phyloP scores from a whole-genome alignment of 179 eudicot genomes.

The Nepenthes alata region DNA sequence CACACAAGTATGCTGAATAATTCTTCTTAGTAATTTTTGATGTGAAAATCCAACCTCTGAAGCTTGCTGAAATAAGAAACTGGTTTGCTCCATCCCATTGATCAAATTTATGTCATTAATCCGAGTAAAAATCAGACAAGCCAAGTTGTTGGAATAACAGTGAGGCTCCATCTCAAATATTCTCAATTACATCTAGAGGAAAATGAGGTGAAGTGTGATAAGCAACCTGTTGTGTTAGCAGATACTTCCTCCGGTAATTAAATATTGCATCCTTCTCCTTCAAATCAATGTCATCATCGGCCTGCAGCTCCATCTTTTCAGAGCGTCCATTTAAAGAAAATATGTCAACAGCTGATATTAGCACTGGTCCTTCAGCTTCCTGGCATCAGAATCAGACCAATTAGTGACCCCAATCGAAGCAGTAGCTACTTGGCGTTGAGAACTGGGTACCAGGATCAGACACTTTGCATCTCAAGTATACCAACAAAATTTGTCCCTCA shows the following conservation, averaged over 20 bases:
- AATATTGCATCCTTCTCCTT: slow-evolving; percentile 21
- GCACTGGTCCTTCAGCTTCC: too few species aligned
- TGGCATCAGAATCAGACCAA: too few species aligned
- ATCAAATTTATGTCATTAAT: slow-evolving; percentile 16
- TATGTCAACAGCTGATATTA: too few species aligned
- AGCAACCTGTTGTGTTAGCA: slow-evolving; percentile 89
- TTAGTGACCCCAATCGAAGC: too few species aligned
- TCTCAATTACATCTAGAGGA: slow-evolving; percentile 10
- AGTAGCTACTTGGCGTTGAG: too few species aligned
- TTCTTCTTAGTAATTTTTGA: slow-evolving; percentile 57
- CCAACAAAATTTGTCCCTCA: too few species aligned
- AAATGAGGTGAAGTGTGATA: slow-evolving; percentile 79
- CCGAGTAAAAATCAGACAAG: neutral
- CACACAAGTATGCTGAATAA: slow-evolving; percentile 62
- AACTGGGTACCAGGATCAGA: too few species aligned
- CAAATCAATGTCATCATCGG: slow-evolving; percentile 2
- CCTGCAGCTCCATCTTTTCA: too few species aligned
- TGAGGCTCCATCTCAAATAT: slow-evolving; percentile 66
- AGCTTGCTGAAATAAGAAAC: slow-evolving; percentile 93
- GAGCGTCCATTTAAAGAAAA: too few species aligned
- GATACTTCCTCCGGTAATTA: slow-evolving; percentile 73
- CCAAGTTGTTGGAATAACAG: slow-evolving; percentile 33
- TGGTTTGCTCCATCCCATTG: slow-evolving; percentile 97
- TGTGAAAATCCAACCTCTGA: slow-evolving; percentile 96
- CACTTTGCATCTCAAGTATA: too few species aligned